Percentiles rank a stretch among this genome's conserved stretches.
Evolutionary conservation across 2,329 filamentous ascomycete genomes (phyloP).

Genomic region (Paecilomyces niveus): DNA sequence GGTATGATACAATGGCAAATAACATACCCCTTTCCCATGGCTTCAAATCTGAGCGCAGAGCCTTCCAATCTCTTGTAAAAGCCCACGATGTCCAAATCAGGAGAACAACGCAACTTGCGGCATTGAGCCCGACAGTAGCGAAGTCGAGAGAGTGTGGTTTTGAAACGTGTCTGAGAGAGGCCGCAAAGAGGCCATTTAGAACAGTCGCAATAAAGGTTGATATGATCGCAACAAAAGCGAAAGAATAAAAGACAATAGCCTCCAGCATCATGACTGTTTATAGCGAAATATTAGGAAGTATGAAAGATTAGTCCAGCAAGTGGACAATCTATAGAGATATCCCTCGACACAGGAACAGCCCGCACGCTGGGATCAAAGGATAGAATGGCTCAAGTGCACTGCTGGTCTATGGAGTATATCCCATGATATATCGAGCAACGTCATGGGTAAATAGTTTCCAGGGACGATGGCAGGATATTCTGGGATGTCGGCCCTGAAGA

Average conservation of each 20-base stretch:
- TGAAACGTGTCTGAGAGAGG: slow-evolving; percentile 12
- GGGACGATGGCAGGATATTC: not conserved
- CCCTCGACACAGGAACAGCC: not conserved
- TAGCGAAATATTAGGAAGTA: not conserved
- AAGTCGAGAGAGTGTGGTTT: slow-evolving; percentile 13
- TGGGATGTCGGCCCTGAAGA: not conserved
- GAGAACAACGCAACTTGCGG: slow-evolving; percentile 16
- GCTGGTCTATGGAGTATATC: not conserved
- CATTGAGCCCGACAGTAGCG: slow-evolving; percentile 17
- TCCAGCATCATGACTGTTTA: not conserved
- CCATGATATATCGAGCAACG: not conserved
- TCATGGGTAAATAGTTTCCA: not conserved
- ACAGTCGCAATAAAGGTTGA: slow-evolving; percentile 19
- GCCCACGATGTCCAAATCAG: slow-evolving; percentile 13
- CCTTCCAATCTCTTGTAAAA: slow-evolving; percentile 11
- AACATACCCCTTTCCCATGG: slow-evolving; percentile 14
- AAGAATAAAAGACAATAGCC: not conserved
- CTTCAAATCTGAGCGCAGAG: slow-evolving; percentile 6
- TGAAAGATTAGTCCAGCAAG: not conserved
- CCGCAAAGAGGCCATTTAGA: slow-evolving; percentile 22
- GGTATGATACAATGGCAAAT: slow-evolving; percentile 14
- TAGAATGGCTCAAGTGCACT: not conserved
- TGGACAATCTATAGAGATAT: not conserved
- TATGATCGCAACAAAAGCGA: slow-evolving; percentile 8
- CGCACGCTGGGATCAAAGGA: not conserved